Evolutionary conservation across 1,284 basidiomycete genomes (phyloP).

Genomic region (Rugosomyces carneus): DNA sequence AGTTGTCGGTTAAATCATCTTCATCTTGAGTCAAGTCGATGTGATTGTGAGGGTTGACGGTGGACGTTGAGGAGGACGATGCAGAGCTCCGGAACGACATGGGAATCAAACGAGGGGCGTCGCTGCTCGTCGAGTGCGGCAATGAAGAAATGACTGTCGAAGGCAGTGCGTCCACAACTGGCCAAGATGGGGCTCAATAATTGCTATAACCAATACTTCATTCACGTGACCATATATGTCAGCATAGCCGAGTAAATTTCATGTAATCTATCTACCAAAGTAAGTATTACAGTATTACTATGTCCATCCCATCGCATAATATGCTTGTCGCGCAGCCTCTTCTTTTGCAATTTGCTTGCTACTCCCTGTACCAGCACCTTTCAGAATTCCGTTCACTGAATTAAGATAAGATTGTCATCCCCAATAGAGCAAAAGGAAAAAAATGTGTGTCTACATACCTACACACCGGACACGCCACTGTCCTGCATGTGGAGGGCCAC

Average conservation of each 20-base stretch:
- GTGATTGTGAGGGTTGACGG: slow-evolving; percentile 14
- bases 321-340: slow-evolving; percentile 63
- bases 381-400: slow-evolving; percentile 63
- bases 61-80: slow-evolving; percentile 1
- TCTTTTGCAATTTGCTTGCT: slow-evolving; percentile 73
- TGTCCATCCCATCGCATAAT: slow-evolving; percentile 68
- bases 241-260: slow-evolving; percentile 5
- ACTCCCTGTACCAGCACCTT: slow-evolving; percentile 52
- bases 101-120: slow-evolving; percentile 2
- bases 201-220: slow-evolving; percentile 1
- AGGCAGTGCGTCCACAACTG: background rate
- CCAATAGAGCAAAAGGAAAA: slow-evolving; percentile 3
- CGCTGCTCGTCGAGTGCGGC: slow-evolving; percentile 4
- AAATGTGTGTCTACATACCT: slow-evolving; percentile 34
- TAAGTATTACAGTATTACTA: slow-evolving; percentile 10
- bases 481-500: slow-evolving; percentile 59
- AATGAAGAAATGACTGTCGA: slow-evolving; percentile 7
- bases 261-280: background rate
- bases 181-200: background rate
- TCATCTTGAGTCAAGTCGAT: slow-evolving; percentile 64
- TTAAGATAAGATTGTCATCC: background rate
- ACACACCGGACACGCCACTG: slow-evolving; percentile 60
- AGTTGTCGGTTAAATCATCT: slow-evolving; percentile 33
- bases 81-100: background rate
- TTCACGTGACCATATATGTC: slow-evolving; percentile 13